Base-by-base conservation (phyloP, 257 asterid genomes). In the Solanum medicagineum region DNA sequence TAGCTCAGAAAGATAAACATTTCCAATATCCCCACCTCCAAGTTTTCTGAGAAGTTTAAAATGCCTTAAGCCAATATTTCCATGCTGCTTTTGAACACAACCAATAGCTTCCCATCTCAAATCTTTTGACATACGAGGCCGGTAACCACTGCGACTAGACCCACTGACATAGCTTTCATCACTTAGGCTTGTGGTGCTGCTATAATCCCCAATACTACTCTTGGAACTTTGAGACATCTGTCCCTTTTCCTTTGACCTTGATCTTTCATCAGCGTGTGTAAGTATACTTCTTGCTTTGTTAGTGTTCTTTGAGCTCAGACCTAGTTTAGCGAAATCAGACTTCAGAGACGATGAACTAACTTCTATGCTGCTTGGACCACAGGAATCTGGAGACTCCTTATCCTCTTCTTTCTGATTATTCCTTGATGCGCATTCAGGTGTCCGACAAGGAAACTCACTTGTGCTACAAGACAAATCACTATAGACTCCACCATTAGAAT, bases 11-110 rank as follows among this genome's bases (percentile, higher is more conserved):
- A 94, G 95, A 86, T 95, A 92, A 86, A 95, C 95, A 7, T 88
- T 90, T 59, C 97, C 98, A 60, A 94, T 93, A 84, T 95, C 98
- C 57, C 99, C 99, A 83, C 95, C 94, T 16, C 99, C 97, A 66
- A 96, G 91, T 88, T 92, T 96, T 85, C 87, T 92, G 81, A 93
- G 86, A 84, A 96, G 68, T 90, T 93, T 96, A 80, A 96, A 93
- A 86, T 93, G 89, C 85, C 85, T 89, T 90, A 92, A 84, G 29
- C 94, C 92, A 87, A 96, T 87, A 85, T 81, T 81, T 70, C 94
- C 96, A 11, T 91, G 89, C 88, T 88, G 92, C 91, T 92, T 94
- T 90, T 89, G 91, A 56, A 89, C 91, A 84, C 85, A 51, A 63
- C 82, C 87, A 88, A 94, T 92, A 71, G 98, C 94, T 87, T 96